A percentile compares a stretch with the other conserved stretches of the same genome.
These are phyloP conservation scores for Eucalyptus fibrosa DNA, from an alignment of 345 rosid genomes.

Conservation along the genomic window DNA sequence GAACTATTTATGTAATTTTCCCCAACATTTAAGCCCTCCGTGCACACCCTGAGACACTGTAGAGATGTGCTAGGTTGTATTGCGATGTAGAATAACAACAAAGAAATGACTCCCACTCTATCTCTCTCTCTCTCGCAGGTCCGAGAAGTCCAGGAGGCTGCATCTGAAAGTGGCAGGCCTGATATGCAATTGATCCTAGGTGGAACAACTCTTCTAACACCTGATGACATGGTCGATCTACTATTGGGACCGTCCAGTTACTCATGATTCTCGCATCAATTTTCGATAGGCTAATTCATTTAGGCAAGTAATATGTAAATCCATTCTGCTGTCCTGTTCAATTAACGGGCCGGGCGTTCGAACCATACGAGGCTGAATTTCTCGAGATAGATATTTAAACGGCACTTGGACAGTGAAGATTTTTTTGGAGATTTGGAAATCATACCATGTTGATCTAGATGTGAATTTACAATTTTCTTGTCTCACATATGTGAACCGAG, in stretches of 20 bases:
- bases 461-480: background rate
- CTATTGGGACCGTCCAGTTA: slow-evolving; percentile 52
- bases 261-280: slow-evolving; percentile 9
- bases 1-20: no score
- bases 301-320: background rate
- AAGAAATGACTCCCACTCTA: background rate
- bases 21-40: background rate
- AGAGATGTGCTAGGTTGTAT: background rate
- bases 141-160: slow-evolving; percentile 70
- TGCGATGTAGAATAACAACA: background rate
- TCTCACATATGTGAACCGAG: background rate
- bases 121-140: slow-evolving; percentile 22
- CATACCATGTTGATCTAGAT: background rate
- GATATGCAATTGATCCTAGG: slow-evolving; percentile 66
- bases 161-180: slow-evolving; percentile 73
- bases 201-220: slow-evolving; percentile 88
- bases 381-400: background rate
- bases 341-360: background rate
- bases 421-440: background rate
- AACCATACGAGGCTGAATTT: background rate
- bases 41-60: background rate
- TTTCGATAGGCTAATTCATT: background rate
- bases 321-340: background rate
- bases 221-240: slow-evolving; percentile 73
- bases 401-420: background rate